Percentiles rank a stretch among this genome's conserved stretches.
Conservation (phyloP, 768 basidiomycete species). For the Panus rudis region DNA sequence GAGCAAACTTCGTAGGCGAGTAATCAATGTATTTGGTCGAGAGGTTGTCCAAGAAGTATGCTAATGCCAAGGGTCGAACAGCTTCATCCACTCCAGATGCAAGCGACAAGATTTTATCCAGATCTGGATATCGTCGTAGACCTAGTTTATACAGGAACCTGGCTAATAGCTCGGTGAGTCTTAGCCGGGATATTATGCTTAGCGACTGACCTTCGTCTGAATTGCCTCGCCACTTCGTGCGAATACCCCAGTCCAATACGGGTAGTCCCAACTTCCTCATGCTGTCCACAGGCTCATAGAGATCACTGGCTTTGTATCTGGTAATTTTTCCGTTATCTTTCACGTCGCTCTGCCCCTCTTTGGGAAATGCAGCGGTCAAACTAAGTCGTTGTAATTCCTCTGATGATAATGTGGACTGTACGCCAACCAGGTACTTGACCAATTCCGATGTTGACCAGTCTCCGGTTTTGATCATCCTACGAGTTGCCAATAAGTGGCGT, state of each 20-base stretch:
- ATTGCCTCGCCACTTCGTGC: conserved; percentile 68
- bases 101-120: conserved; percentile 58
- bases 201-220: conserved; percentile 74
- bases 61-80: conserved; percentile 56
- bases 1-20: conserved; percentile 43
- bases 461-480: conserved; percentile 82
- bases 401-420: conserved; percentile 53
- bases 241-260: conserved; percentile 79
- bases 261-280: conserved; percentile 73
- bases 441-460: conserved; percentile 86
- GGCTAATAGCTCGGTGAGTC: conserved; percentile 36
- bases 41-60: conserved; percentile 78
- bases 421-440: conserved; percentile 80
- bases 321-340: conserved; percentile 10
- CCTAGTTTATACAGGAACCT: conserved; percentile 74
- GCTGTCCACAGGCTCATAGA: conserved; percentile 79
- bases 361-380: conserved; percentile 70
- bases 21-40: conserved; percentile 53
- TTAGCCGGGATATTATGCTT: background rate
- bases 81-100: conserved; percentile 51
- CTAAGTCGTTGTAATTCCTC: conserved; percentile 50
- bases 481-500: background rate
- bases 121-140: conserved; percentile 58
- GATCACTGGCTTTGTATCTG: conserved; percentile 58
- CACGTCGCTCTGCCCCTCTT: conserved; percentile 28